Conservation (phyloP, 345 rosid species). For the Heritiera littoralis region DNA sequence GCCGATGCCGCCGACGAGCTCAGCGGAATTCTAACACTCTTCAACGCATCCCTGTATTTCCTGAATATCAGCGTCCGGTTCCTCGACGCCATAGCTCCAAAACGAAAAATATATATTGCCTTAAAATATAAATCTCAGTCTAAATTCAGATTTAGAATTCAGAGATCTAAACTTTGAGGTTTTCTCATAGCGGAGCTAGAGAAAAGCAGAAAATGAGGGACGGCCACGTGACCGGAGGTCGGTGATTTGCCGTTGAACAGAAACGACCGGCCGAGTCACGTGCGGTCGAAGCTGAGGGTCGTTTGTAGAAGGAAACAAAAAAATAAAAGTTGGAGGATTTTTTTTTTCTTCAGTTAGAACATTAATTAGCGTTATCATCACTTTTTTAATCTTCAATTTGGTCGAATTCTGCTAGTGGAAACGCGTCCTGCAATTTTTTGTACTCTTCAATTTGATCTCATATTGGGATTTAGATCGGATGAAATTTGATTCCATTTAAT, state of each 20-base stretch:
- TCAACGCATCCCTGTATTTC: slow-evolving; percentile 85
- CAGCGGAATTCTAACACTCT: slow-evolving; percentile 75
- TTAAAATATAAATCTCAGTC: slow-evolving; percentile 23
- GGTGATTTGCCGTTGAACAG: slow-evolving; percentile 19
- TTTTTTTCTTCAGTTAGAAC: background rate
- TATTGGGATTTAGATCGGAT: too few relatives aligned
- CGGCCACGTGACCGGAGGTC: slow-evolving; percentile 26
- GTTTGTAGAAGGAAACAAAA: background rate
- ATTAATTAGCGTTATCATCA: too few relatives aligned
- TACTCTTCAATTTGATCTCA: too few relatives aligned
- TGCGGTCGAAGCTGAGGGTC: slow-evolving; percentile 21
- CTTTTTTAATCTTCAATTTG: background rate
- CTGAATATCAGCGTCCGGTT: slow-evolving; percentile 68
- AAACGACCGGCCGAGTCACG: slow-evolving; percentile 16
- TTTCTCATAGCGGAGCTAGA: slow-evolving; percentile 12
- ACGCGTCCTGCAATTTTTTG: too few relatives aligned
- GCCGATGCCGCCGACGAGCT: slow-evolving; percentile 35
- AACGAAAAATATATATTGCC: background rate
- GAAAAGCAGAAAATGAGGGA: background rate
- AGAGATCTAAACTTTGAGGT: slow-evolving; percentile 37
- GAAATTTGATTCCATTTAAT: too few relatives aligned
- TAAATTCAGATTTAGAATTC: slow-evolving; percentile 23
- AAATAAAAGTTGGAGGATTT: background rate
- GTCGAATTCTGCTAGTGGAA: background rate
- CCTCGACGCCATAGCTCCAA: slow-evolving; percentile 73